phyloP scores from a whole-genome alignment of 106 monocot species.

The Dendrobium chrysotoxum region DNA sequence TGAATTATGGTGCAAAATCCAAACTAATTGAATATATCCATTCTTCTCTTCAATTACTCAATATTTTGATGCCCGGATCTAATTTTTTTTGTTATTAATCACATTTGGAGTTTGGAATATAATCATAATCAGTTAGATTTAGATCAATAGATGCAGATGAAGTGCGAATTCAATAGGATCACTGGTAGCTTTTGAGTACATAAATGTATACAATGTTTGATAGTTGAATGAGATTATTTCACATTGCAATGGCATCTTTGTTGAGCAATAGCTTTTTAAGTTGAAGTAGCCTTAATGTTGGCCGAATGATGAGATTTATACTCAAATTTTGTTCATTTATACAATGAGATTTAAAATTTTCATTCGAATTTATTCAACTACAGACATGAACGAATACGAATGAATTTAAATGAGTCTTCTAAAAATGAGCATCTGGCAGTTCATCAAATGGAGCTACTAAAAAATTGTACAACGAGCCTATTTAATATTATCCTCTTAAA shows the following conservation, averaged over 20 bases:
- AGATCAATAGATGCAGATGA: background rate
- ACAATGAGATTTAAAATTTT: no score
- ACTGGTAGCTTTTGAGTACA: background rate
- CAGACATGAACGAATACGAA: no score
- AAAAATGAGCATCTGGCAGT: no score
- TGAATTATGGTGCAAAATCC: background rate
- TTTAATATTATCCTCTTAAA: no score
- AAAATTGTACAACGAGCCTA: no score
- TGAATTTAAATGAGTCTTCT: no score
- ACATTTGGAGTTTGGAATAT: background rate
- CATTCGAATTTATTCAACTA: no score
- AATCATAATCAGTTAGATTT: background rate
- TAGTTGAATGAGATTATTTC: slow-evolving; percentile 1
- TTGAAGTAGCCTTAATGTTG: no score
- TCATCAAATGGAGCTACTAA: no score
- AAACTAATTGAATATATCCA: background rate
- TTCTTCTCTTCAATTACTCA: background rate
- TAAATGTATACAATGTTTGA: background rate
- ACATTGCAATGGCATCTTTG: background rate
- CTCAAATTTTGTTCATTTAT: no score
- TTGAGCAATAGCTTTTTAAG: background rate
- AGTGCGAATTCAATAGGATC: background rate
- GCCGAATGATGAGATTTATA: no score
- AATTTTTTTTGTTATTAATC: background rate
- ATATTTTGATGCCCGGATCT: background rate